phyloP scores from a whole-genome alignment of 345 rosid species.

The Euphorbia tirucalli region DNA sequence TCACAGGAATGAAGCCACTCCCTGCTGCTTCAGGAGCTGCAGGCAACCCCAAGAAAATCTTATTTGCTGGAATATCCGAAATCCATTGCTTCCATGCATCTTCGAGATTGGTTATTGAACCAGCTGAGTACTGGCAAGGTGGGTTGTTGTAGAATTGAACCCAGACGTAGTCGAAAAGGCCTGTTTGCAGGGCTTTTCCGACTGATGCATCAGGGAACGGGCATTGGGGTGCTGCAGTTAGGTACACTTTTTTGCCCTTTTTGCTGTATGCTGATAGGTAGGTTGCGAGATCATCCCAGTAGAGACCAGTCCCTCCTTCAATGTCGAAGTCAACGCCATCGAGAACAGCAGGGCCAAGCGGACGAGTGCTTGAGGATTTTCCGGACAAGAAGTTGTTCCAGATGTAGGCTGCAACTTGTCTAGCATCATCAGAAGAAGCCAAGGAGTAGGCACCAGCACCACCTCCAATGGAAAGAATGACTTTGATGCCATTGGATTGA shows the following conservation, averaged over 20 bases:
- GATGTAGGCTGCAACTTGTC: not conserved
- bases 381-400: slow-evolving; percentile 1
- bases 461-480: not conserved
- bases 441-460: not conserved
- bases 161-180: not conserved
- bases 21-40: not conserved
- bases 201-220: slow-evolving; percentile 2
- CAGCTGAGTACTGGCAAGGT: not conserved
- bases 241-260: not conserved
- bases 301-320: not conserved
- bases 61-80: not conserved
- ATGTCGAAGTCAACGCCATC: not conserved
- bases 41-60: slow-evolving; percentile 4
- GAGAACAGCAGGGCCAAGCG: not conserved
- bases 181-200: not conserved
- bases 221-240: slow-evolving; percentile 1
- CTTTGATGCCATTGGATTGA: not conserved
- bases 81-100: not conserved
- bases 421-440: not conserved
- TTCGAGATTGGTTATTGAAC: not conserved
- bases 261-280: not conserved
- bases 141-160: not conserved
- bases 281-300: slow-evolving; percentile 1
- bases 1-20: not conserved
- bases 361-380: not conserved